Percentiles rank a stretch among this genome's conserved stretches.
These are phyloP conservation scores for Combretum micranthum DNA, from an alignment of 345 rosid species.

Conservation along the genomic window DNA sequence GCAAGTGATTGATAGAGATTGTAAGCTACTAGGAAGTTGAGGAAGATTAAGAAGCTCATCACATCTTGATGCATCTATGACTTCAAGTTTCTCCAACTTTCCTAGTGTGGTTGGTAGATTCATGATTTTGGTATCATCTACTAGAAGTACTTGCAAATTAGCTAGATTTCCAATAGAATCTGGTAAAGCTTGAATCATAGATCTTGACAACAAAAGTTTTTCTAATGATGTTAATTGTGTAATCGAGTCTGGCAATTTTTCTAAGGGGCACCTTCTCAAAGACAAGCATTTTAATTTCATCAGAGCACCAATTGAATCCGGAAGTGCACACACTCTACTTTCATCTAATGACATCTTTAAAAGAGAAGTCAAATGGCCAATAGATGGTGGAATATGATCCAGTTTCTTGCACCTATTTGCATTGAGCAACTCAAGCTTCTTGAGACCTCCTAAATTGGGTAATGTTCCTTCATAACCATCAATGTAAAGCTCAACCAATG, in stretches of 20 bases:
- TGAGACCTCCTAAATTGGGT: background rate
- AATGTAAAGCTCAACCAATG: background rate
- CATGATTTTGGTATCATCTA: background rate
- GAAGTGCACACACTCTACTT: background rate
- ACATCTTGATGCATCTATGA: background rate
- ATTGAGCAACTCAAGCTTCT: background rate
- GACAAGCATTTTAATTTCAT: background rate
- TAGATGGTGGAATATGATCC: background rate
- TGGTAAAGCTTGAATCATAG: background rate
- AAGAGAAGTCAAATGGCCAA: background rate
- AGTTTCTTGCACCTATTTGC: background rate
- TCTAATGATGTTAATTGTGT: background rate
- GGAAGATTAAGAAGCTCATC: rapidly evolving
- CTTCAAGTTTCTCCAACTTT: slow-evolving; percentile 1
- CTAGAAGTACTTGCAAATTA: background rate
- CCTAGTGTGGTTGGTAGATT: background rate
- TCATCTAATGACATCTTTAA: background rate
- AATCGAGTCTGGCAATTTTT: background rate
- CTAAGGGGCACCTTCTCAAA: background rate
- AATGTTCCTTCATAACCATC: background rate
- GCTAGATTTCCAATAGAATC: background rate
- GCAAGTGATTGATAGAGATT: too few relatives aligned
- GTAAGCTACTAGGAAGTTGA: background rate
- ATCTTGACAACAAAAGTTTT: background rate
- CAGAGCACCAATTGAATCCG: background rate